phyloP scores from a whole-genome alignment of 2,329 filamentous ascomycete species.

The Stemphylium lycopersici region DNA sequence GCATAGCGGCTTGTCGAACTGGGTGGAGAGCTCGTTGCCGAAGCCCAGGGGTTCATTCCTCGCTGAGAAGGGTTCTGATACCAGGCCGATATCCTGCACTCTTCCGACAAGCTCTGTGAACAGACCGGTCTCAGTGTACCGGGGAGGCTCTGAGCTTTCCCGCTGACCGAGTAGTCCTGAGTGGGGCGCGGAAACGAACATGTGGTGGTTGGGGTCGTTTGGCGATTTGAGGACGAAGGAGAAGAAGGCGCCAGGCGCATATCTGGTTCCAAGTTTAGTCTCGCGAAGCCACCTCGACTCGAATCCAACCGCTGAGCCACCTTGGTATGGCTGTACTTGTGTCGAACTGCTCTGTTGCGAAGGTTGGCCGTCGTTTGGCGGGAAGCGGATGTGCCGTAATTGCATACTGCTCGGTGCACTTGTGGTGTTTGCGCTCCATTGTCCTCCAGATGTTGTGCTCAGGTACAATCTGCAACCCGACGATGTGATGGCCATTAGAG shows the following conservation, averaged over 20 bases:
- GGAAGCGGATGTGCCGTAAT: slow-evolving; percentile 95
- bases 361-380: slow-evolving; percentile 60
- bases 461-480: slow-evolving; percentile 92
- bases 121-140: slow-evolving; percentile 78
- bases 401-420: slow-evolving; percentile 92
- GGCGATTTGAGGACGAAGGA: slow-evolving; percentile 74
- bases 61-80: slow-evolving; percentile 69
- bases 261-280: slow-evolving; percentile 62
- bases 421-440: slow-evolving; percentile 64
- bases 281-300: slow-evolving; percentile 36
- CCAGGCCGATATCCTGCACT: slow-evolving; percentile 78
- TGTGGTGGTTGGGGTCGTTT: slow-evolving; percentile 64
- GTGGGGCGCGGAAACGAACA: slow-evolving; percentile 89
- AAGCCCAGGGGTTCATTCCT: slow-evolving; percentile 76
- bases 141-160: slow-evolving; percentile 59
- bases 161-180: slow-evolving; percentile 76
- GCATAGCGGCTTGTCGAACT: slow-evolving; percentile 81
- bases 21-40: slow-evolving; percentile 94
- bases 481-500: slow-evolving; percentile 87
- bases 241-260: slow-evolving; percentile 89
- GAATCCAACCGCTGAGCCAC: slow-evolving; percentile 30
- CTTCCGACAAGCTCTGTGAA: slow-evolving; percentile 77
- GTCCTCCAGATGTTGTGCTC: slow-evolving; percentile 79
- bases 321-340: slow-evolving; percentile 41
- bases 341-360: slow-evolving; percentile 29